Percentiles rank a stretch among this genome's conserved stretches.
phyloP scores from a whole-genome alignment of 495 filamentous ascomycete species.

The Talaromyces adpressus region DNA sequence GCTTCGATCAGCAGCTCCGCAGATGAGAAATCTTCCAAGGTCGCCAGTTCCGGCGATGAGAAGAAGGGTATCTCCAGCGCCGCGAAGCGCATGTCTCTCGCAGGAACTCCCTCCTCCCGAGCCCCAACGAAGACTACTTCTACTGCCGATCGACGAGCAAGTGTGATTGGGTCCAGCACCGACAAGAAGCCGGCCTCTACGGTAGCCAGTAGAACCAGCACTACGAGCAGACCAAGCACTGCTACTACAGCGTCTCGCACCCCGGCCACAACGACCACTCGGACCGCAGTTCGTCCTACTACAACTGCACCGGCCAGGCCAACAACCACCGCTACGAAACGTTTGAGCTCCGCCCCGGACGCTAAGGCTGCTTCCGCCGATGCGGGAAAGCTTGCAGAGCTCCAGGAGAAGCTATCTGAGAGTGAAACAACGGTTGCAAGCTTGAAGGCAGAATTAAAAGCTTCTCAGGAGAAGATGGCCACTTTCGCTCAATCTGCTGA shows the following conservation, averaged over 20 bases:
- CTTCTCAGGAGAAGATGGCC: constrained; percentile 31
- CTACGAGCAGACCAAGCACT: constrained; percentile 19
- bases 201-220: constrained; percentile 23
- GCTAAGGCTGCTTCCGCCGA: constrained; percentile 21
- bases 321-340: constrained; percentile 21
- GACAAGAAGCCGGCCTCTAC: constrained; percentile 26
- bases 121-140: constrained; percentile 33
- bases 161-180: constrained; percentile 28
- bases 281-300: constrained; percentile 18
- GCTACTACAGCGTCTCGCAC: constrained; percentile 22
- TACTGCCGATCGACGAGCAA: constrained; percentile 33
- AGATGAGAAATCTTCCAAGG: constrained; percentile 32
- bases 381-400: constrained; percentile 25
- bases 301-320: constrained; percentile 21
- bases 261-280: constrained; percentile 21
- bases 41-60: constrained; percentile 38
- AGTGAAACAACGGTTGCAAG: constrained; percentile 34
- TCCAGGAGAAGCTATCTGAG: constrained; percentile 35
- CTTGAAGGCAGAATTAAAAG: constrained; percentile 33
- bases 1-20: constrained; percentile 42
- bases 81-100: constrained; percentile 43
- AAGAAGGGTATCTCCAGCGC: constrained; percentile 35
- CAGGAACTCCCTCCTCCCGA: constrained; percentile 23
- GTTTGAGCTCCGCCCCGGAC: constrained; percentile 23
- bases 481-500: constrained; percentile 27